phyloP scores from a whole-genome alignment of 768 basidiomycete genomes.

The Rhizopogon vinicolor region DNA sequence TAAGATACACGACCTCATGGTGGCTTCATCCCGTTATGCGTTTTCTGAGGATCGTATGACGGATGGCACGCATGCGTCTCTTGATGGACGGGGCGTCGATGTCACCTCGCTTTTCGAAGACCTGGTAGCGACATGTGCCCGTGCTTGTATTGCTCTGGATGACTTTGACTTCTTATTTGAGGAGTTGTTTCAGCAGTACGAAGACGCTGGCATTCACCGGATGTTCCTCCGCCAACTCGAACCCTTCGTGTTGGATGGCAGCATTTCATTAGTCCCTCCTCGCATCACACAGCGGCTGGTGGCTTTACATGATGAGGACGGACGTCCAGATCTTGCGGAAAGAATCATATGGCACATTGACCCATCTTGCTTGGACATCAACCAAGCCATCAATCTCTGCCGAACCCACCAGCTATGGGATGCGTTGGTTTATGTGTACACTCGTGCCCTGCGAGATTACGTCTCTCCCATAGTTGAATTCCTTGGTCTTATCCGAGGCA shows the following conservation, averaged over 20 bases:
- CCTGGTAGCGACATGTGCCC: constrained; percentile 71
- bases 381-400: constrained; percentile 87
- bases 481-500: constrained; percentile 60
- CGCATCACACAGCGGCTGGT: constrained; percentile 84
- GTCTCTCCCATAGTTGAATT: constrained; percentile 87
- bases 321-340: constrained; percentile 74
- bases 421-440: constrained; percentile 92
- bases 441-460: constrained; percentile 81
- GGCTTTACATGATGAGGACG: constrained; percentile 66
- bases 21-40: constrained; percentile 80
- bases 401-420: constrained; percentile 83
- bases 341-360: constrained; percentile 95
- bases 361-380: constrained; percentile 85
- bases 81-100: constrained; percentile 89
- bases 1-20: constrained; percentile 79
- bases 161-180: constrained; percentile 90
- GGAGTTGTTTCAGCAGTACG: constrained; percentile 88
- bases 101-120: constrained; percentile 86
- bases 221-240: constrained; percentile 86
- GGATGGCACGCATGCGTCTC: constrained; percentile 78
- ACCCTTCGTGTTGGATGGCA: constrained; percentile 70
- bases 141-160: constrained; percentile 74
- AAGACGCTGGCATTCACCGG: constrained; percentile 72
- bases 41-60: constrained; percentile 95
- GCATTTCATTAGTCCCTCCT: constrained; percentile 76